Evolutionary conservation across 805 yeast species (phyloP), one percentile per base, ranked within the genome.

Genomic region (Cyberlindnera misumaiensis): DNA sequence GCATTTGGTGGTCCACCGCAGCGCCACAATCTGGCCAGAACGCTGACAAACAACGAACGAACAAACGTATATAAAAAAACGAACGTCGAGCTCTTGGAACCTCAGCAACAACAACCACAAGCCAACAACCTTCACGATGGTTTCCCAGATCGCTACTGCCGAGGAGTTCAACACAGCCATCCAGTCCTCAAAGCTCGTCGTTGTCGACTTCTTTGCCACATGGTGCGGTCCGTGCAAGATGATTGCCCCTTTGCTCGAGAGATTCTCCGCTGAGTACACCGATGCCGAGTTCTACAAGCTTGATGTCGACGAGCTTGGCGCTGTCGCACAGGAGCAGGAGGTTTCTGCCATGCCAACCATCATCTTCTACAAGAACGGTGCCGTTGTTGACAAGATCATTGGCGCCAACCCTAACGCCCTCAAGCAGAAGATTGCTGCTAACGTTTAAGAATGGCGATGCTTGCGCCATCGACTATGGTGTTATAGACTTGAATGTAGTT

Each of bases 141-240:
- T 80, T 49, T 47, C 66, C 51, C 72, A 67, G 54, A 62, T 81
- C 43, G 48, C 62, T 12, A 49, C 71, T 40, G 61, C 67, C 43
- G 63, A 60, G 39, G 89, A 88, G 62, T 90, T 89, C 73, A 67
- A 75, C 39, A 68, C 70, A 43, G 82, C 80, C 49, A 73, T 82
- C 56, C 52, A 64, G 42, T 70, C 70, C 55, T 75, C 75, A 50
- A 84, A 83, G 53, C 72, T 87, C 58, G 89, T 87, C 52, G 89
- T 93, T 52, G 86, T 93, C 52, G 97, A 93, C 71, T 93, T 90
- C 72, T 89, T 77, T 60, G 97, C 97, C 55, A 79, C 89, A 45
- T 93, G 97, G 97, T 90, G 98, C 67, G 97, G 97, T 53, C 97
- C 98, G 46, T 90, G 98, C 74, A 93, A 90, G 75, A 85, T 85